Evolutionary conservation across 2,329 filamentous ascomycete species (phyloP).

Genomic region (Aureobasidium lini): DNA sequence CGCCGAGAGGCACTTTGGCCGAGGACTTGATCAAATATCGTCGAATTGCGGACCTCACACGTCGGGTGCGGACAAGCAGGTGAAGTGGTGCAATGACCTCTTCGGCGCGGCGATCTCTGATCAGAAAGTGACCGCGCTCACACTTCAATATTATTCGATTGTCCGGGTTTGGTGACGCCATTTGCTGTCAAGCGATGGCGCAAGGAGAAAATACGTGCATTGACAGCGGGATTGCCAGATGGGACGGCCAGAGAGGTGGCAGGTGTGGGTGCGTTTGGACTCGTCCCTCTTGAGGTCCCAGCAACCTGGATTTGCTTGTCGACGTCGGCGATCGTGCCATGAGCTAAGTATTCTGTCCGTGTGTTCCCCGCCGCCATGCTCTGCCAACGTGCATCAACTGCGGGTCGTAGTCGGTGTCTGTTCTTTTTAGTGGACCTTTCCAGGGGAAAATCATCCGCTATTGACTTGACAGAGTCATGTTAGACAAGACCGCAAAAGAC

Average conservation of each 20-base stretch:
- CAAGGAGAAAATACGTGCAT: constrained; percentile 3
- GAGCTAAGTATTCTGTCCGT: constrained; percentile 9
- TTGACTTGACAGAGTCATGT: constrained; percentile 4
- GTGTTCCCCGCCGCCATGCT: constrained; percentile 14
- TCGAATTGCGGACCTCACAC: not conserved
- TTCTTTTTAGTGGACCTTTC: constrained; percentile 11
- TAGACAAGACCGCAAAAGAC: not conserved
- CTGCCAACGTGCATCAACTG: constrained; percentile 2
- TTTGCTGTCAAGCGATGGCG: constrained; percentile 7
- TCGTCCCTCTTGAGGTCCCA: constrained; percentile 3
- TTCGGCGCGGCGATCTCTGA: not conserved
- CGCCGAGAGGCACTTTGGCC: not conserved
- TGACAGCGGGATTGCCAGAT: not conserved
- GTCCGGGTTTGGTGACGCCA: constrained; percentile 6
- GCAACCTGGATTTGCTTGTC: constrained; percentile 5
- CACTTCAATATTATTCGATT: not conserved
- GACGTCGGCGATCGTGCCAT: constrained; percentile 10
- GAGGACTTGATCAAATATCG: not conserved
- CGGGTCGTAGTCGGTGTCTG: constrained; percentile 8
- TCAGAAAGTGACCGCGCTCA: not conserved
- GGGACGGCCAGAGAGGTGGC: not conserved
- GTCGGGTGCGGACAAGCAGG: not conserved
- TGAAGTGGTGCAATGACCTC: not conserved
- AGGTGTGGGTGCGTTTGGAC: constrained; percentile 3
- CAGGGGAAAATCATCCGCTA: not conserved